Conservation (phyloP, 176 grass and related monocot species). For the Aegilops umbellulata region DNA sequence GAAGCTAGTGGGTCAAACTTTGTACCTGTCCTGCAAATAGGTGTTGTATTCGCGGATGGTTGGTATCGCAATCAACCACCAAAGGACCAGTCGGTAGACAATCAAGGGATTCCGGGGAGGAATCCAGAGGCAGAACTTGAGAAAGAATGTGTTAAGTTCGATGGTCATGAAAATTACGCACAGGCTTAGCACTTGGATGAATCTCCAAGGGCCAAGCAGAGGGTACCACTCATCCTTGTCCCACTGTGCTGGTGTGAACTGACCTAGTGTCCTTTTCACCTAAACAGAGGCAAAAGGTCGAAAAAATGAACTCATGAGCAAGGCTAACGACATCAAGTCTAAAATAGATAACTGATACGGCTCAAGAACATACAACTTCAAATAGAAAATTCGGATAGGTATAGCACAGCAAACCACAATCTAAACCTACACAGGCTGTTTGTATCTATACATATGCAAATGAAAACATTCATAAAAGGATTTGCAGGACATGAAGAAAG, state of each 20-base stretch:
- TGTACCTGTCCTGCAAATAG: conserved; percentile 96
- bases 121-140: conserved; percentile 98
- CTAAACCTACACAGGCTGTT: background rate
- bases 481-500: background rate
- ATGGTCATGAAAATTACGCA: conserved; percentile 94
- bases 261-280: conserved; percentile 97
- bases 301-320: conserved; percentile 10
- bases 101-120: conserved; percentile 88
- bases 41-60: conserved; percentile 98
- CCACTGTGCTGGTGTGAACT: conserved; percentile 95
- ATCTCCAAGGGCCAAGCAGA: conserved; percentile 87
- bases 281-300: conserved; percentile 34
- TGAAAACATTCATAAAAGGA: conserved; percentile 1
- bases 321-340: background rate
- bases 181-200: conserved; percentile 86
- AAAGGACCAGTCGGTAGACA: conserved; percentile 83
- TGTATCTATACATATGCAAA: background rate
- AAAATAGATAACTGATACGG: background rate
- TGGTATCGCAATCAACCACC: conserved; percentile 99
- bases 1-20: conserved; percentile 9
- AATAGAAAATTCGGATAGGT: conserved; percentile 15
- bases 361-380: background rate
- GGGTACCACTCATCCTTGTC: conserved; percentile 99
- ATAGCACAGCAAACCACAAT: background rate
- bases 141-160: conserved; percentile 96